A percentile compares a stretch with the other conserved stretches of the same genome.
These are phyloP conservation scores for Cladosporium sp. DNA, from an alignment of 2,329 filamentous ascomycete genomes.

Conservation along the genomic window DNA sequence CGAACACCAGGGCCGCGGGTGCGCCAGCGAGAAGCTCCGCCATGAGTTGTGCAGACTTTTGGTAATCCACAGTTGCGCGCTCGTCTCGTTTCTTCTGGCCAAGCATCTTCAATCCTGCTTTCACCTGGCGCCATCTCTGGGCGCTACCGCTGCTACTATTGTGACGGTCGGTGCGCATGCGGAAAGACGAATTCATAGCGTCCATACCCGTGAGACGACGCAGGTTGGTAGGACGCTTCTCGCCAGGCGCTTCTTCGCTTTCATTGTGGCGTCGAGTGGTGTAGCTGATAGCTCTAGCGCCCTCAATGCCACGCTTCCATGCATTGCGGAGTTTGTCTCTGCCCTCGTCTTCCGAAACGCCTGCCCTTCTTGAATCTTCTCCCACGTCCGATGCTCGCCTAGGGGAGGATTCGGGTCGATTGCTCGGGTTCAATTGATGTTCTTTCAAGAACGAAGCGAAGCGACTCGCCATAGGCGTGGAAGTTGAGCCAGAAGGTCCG, in stretches of 20 bases:
- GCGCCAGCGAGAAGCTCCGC: slow-evolving; percentile 89
- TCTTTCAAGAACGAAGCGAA: slow-evolving; percentile 44
- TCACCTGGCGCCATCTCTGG: slow-evolving; percentile 89
- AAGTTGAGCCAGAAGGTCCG: slow-evolving; percentile 54
- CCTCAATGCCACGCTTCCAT: slow-evolving; percentile 44
- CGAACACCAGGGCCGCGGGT: slow-evolving; percentile 87
- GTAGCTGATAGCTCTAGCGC: slow-evolving; percentile 45
- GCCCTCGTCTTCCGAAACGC: slow-evolving; percentile 49
- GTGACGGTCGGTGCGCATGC: slow-evolving; percentile 42
- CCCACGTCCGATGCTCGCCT: slow-evolving; percentile 38
- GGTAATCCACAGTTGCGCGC: slow-evolving; percentile 80
- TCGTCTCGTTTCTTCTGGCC: slow-evolving; percentile 77
- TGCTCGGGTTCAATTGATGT: slow-evolving; percentile 44
- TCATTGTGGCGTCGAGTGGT: slow-evolving; percentile 27
- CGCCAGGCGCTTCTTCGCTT: slow-evolving; percentile 29
- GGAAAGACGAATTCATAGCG: slow-evolving; percentile 36
- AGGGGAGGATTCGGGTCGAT: slow-evolving; percentile 56
- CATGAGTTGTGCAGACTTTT: slow-evolving; percentile 94
- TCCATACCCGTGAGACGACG: slow-evolving; percentile 45
- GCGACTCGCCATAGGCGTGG: slow-evolving; percentile 56
- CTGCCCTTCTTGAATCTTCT: slow-evolving; percentile 39
- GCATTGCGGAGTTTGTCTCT: slow-evolving; percentile 44
- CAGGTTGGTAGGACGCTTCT: slow-evolving; percentile 40
- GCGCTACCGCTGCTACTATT: slow-evolving; percentile 49
- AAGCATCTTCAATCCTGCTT: slow-evolving; percentile 76